Evolutionary conservation across 768 basidiomycete genomes (phyloP).

Genomic region (Kwoniella botswanensis): DNA sequence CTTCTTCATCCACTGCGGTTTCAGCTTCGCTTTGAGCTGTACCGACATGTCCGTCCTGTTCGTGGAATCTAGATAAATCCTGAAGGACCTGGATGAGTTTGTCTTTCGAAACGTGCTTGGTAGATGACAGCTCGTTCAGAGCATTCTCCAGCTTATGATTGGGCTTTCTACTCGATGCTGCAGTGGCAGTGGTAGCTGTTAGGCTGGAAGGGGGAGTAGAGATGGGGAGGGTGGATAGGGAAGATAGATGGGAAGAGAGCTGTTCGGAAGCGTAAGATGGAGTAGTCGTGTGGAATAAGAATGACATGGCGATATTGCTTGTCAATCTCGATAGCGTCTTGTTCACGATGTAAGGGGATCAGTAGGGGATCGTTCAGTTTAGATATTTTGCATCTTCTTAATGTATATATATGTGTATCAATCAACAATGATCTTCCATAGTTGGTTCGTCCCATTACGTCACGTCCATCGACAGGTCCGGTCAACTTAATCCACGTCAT

Average conservation of each 20-base stretch:
- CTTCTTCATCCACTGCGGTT: conserved; percentile 37
- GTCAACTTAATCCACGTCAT: neutral
- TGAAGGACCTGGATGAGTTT: conserved; percentile 44
- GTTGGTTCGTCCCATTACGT: neutral
- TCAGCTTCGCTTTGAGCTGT: neutral
- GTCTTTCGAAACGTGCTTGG: conserved; percentile 36
- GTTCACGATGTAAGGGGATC: too few species aligned
- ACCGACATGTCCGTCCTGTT: neutral
- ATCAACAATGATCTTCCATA: too few species aligned
- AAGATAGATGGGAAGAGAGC: conserved; percentile 36
- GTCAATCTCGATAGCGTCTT: neutral
- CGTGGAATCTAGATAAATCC: conserved; percentile 14
- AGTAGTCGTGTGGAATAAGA: conserved; percentile 28
- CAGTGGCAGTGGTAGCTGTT: conserved; percentile 3
- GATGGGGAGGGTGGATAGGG: conserved; percentile 48
- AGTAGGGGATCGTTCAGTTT: too few species aligned
- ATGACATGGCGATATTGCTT: conserved; percentile 19
- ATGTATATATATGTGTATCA: too few species aligned
- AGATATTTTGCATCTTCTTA: too few species aligned
- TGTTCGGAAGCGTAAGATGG: conserved; percentile 46
- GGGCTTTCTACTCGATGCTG: conserved; percentile 22
- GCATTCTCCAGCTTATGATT: conserved; percentile 37
- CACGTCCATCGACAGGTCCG: neutral
- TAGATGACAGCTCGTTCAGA: conserved; percentile 41
- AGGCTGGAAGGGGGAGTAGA: conserved; percentile 18